Evolutionary conservation across 2,329 filamentous ascomycete genomes (phyloP).

Genomic region (Ilyonectria mors-panacis): DNA sequence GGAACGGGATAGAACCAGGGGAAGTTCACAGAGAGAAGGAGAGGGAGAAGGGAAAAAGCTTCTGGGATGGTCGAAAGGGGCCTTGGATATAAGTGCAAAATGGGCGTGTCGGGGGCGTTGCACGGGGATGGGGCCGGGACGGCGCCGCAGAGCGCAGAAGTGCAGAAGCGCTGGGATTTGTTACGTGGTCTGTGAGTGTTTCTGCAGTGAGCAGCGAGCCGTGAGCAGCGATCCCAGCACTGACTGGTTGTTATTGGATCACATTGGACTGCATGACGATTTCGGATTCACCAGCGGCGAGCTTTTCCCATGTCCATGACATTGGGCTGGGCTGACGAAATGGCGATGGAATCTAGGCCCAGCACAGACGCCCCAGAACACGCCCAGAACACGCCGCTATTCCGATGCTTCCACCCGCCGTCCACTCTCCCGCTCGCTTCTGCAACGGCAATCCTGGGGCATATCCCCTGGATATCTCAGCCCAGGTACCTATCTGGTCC

Average conservation of each 20-base stretch:
- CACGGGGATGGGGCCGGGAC: slow-evolving; percentile 31
- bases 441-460: slow-evolving; percentile 46
- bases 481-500: slow-evolving; percentile 1
- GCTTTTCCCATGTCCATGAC: neutral
- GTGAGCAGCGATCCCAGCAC: slow-evolving; percentile 30
- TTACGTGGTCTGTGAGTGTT: slow-evolving; percentile 41
- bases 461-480: slow-evolving; percentile 28
- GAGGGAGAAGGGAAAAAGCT: slow-evolving; percentile 27
- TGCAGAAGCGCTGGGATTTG: slow-evolving; percentile 4
- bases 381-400: slow-evolving; percentile 16
- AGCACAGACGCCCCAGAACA: slow-evolving; percentile 16
- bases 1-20: slow-evolving; percentile 4
- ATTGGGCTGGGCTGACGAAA: slow-evolving; percentile 20
- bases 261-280: slow-evolving; percentile 17
- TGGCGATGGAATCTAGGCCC: slow-evolving; percentile 6
- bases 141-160: slow-evolving; percentile 24
- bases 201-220: slow-evolving; percentile 30
- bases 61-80: slow-evolving; percentile 39
- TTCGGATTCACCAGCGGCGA: slow-evolving; percentile 10
- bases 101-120: slow-evolving; percentile 29
- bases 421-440: slow-evolving; percentile 13
- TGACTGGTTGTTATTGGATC: slow-evolving; percentile 40
- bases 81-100: slow-evolving; percentile 46
- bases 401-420: slow-evolving; percentile 32
- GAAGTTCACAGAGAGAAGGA: slow-evolving; percentile 25